Base-by-base conservation (phyloP, 805 yeast species). In the Candida hungchunana region DNA sequence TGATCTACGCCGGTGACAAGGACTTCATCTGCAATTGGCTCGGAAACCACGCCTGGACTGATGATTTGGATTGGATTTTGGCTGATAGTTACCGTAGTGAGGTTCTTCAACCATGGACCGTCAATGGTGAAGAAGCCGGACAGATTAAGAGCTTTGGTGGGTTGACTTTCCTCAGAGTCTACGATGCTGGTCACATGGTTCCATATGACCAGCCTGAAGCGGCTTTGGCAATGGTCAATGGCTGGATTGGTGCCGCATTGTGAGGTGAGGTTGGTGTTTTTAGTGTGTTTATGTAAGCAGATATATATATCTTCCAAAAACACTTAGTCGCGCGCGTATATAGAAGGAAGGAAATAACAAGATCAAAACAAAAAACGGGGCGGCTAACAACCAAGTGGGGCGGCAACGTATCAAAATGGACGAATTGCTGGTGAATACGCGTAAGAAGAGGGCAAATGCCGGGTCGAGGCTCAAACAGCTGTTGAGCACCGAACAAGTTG, bases 1-100 rank as follows among this genome's bases (percentile, higher is more conserved):
- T 88, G 53, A 75, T 86, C 43, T 88, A 87, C 51, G 96, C 96
- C n/a, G 96, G 96, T 55, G 95, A 87, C 59, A 84, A 87, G 62
- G 96, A 87, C 60, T 87, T 73, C 60, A 86, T 87, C 55, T 87
- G 96, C 64, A 87, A 87, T 66, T 87, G 96, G 93, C 69, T 87
- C 46, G 96, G 96, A 47, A 84, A 86, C 63, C 76, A 75, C 48
- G 93, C 84, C 11, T 86, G 95, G 93, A 64, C 88, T 12, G 71
- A 82, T 55, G 68, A 60, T 44, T 65, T 85, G 44, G 73, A 69
- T 43, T 85, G 93, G 90, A 60, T 71, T 24, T 74, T 79, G 26
- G 63, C 67, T 21, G 67, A 63, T 4, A 58, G 67, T 30, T 83
- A 73, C 54, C 59, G 63, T 27, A 50, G 52, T 12, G 64, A 62